These are phyloP conservation scores for Castanea sativa DNA, from an alignment of 306 rosid genomes.

Conservation along the genomic window DNA sequence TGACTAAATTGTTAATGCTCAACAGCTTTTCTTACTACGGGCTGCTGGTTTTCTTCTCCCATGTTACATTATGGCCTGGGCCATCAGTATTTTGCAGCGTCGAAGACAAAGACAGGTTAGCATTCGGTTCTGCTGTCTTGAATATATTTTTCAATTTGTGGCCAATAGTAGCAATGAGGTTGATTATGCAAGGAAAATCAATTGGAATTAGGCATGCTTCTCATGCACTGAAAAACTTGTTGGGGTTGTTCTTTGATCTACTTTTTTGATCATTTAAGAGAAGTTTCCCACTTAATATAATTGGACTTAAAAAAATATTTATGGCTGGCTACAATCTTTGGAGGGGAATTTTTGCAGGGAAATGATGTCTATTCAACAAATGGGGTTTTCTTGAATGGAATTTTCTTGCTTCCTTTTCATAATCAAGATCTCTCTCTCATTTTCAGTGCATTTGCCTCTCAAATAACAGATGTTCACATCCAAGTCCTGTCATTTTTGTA, in stretches of 20 bases:
- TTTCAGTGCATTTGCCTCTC: background rate
- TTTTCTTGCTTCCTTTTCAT: background rate
- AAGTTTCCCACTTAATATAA: constrained; percentile 6
- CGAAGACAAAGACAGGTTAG: constrained; percentile 64
- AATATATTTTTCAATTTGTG: background rate
- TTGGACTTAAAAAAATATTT: background rate
- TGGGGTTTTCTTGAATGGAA: background rate
- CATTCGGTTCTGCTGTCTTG: constrained; percentile 20
- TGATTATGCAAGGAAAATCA: background rate
- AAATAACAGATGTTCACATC: background rate
- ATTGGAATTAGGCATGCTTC: constrained; percentile 12
- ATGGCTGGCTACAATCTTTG: background rate
- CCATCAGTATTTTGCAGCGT: constrained; percentile 54
- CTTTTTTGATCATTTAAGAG: constrained; percentile 7
- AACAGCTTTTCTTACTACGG: constrained; percentile 57
- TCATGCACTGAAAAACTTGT: background rate
- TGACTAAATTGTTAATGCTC: constrained; percentile 17
- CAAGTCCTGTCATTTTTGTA: background rate
- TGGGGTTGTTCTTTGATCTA: background rate
- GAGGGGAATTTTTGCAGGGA: background rate
- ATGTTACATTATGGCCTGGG: constrained; percentile 59
- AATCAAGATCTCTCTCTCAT: background rate
- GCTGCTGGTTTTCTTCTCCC: constrained; percentile 65
- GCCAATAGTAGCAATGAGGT: background rate
- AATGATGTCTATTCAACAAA: background rate